Evolutionary conservation across 306 rosid species (phyloP).

Genomic region (Corylus avellana): DNA sequence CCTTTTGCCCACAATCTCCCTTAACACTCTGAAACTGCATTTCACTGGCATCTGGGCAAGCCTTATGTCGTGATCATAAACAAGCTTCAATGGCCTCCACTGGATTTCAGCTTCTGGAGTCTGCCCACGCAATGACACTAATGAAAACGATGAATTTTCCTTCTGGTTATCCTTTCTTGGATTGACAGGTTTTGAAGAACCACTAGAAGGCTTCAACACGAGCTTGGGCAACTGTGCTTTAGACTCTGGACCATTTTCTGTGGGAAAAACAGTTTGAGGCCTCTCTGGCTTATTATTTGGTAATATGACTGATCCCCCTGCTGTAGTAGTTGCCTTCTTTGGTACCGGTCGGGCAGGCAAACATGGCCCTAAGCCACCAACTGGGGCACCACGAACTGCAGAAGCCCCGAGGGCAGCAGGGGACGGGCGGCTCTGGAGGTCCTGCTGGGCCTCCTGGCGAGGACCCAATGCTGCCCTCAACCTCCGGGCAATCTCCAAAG

Average conservation of each 20-base stretch:
- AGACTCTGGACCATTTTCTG: slow-evolving; percentile 62
- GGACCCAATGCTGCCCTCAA: slow-evolving; percentile 73
- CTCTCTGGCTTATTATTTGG: slow-evolving; percentile 59
- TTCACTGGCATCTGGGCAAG: slow-evolving; percentile 79
- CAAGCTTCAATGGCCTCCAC: slow-evolving; percentile 70
- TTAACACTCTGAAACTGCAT: slow-evolving; percentile 52
- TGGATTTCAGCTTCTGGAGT: slow-evolving; percentile 37
- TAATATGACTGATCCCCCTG: slow-evolving; percentile 36
- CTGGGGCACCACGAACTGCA: slow-evolving; percentile 91
- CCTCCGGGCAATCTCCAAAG: slow-evolving; percentile 81
- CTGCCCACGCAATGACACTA: slow-evolving; percentile 31
- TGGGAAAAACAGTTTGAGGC: slow-evolving; percentile 41
- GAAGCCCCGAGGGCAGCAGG: slow-evolving; percentile 99
- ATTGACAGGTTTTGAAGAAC: slow-evolving; percentile 41
- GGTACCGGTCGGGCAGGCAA: slow-evolving; percentile 67
- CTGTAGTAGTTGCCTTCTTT: slow-evolving; percentile 54
- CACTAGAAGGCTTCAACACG: slow-evolving; percentile 67
- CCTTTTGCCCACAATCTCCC: slow-evolving; percentile 75
- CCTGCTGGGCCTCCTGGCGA: slow-evolving; percentile 88
- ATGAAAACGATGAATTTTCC: slow-evolving; percentile 42
- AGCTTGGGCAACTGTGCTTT: slow-evolving; percentile 61
- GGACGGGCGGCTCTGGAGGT: slow-evolving; percentile 97
- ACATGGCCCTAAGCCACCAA: slow-evolving; percentile 85
- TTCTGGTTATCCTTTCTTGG: slow-evolving; percentile 42
- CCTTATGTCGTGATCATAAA: slow-evolving; percentile 92